Evolutionary conservation across 2,329 filamentous ascomycete species (phyloP), one percentile per base, ranked within the genome.

Genomic region (Dactylellina sp.): DNA sequence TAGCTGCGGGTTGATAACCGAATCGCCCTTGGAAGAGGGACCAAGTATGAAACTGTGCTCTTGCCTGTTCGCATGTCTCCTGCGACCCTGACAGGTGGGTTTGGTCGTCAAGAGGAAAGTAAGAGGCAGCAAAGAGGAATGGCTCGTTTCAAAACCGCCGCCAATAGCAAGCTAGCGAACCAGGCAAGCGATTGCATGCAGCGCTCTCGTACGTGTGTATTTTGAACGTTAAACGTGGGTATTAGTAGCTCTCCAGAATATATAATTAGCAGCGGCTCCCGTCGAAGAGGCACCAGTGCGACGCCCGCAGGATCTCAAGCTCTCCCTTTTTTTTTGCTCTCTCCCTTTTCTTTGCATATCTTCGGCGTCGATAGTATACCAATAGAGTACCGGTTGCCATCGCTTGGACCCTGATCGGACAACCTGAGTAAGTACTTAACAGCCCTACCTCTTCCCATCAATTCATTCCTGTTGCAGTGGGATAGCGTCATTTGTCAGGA

Each of bases 401-500:
- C 39, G 40, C 49, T 64, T 64, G 60, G 50, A 57, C 61, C 61
- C 61, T 65, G 39, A 56, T 49, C 61, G 28, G 22, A n/a, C n/a
- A n/a, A n/a, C n/a, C n/a, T n/a, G n/a, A 39, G 18, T 20, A 24
- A 16, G 39, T 11, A 50, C 6, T 7, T 39, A 28, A 9, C 44
- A 24, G 28, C 9, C 4, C 9, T 32, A 4, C 9, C 9, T 32
- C 28, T 32, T 4, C 28, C 5, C 28, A 32, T 32, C 5, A 4
- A 5, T 32, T 32, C 66, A 71, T 71, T 71, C 59, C 57, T 63
- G 42, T 71, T 53, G 66, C 57, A 57, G 66, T 37, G 28, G 50
- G 35, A 63, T 63, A 71, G 66, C 50, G 50, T 71, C 66, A 71
- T 71, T 64, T 25, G 66, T 47, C 59, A 71, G 57, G 66, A 71